These are phyloP conservation scores for Lumnitzera racemosa DNA, from an alignment of 345 rosid genomes.

Conservation along the genomic window DNA sequence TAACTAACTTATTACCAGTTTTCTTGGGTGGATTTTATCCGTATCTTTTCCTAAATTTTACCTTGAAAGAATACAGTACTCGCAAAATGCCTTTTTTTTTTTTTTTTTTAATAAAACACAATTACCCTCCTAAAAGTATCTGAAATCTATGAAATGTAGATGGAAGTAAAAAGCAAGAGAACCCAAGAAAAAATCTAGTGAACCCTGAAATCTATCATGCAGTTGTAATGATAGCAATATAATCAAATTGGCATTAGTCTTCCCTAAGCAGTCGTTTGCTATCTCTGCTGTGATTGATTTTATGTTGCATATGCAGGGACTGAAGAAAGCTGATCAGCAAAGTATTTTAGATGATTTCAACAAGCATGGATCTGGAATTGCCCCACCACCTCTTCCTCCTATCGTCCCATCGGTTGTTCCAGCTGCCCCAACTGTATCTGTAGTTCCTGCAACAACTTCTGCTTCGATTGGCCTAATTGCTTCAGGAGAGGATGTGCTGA, in stretches of 20 bases:
- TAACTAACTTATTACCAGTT: too few relatives aligned
- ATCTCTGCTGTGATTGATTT: neutral
- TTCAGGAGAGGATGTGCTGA: constrained; percentile 84
- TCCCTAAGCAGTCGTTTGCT: neutral
- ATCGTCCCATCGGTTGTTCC: constrained; percentile 30
- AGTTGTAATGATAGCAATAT: too few relatives aligned
- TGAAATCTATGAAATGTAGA: too few relatives aligned
- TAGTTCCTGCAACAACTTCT: constrained; percentile 22
- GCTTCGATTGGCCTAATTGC: constrained; percentile 61
- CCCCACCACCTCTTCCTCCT: constrained; percentile 23
- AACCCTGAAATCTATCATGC: too few relatives aligned
- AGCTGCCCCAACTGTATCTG: constrained; percentile 32
- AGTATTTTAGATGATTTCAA: constrained; percentile 83
- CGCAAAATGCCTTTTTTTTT: too few relatives aligned
- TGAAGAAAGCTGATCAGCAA: constrained; percentile 88
- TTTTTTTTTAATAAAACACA: too few relatives aligned
- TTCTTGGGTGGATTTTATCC: too few relatives aligned
- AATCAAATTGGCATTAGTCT: neutral
- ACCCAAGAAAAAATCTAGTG: too few relatives aligned
- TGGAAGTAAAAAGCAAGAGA: too few relatives aligned
- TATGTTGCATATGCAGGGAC: constrained; percentile 45
- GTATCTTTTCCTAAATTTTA: too few relatives aligned
- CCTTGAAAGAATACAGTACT: too few relatives aligned
- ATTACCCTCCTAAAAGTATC: too few relatives aligned
- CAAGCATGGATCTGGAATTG: constrained; percentile 65